These are phyloP conservation scores for Clausena lansium DNA, from an alignment of 345 rosid species.

Conservation along the genomic window DNA sequence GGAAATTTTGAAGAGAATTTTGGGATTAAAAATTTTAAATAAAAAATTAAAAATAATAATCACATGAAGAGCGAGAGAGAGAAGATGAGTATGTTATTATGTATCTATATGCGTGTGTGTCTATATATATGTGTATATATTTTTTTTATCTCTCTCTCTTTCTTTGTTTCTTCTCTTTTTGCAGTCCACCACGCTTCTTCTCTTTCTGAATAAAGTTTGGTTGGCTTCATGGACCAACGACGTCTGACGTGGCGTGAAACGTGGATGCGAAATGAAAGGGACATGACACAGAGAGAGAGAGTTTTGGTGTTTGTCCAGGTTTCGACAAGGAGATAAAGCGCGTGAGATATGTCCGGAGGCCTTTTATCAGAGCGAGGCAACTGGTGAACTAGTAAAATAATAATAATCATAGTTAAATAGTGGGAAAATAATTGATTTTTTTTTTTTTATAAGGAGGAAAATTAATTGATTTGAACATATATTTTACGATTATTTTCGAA, in stretches of 20 bases:
- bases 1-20: not conserved
- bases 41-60: not conserved
- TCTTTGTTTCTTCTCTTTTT: not conserved
- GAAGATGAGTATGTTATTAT: not conserved
- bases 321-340: constrained; percentile 3
- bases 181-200: not conserved
- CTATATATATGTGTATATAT: not conserved
- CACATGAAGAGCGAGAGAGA: constrained; percentile 12
- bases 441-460: too few relatives aligned
- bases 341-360: not conserved
- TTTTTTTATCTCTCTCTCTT: not conserved
- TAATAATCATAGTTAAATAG: too few relatives aligned
- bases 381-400: not conserved
- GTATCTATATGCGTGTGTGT: too few relatives aligned
- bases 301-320: not conserved
- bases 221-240: not conserved
- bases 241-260: constrained; percentile 1
- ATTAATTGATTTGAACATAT: not conserved
- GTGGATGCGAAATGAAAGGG: not conserved
- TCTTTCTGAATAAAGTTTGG: not conserved
- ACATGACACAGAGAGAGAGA: not conserved
- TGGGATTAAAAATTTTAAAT: not conserved
- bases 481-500: not conserved
- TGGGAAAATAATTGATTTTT: too few relatives aligned
- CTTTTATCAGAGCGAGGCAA: not conserved